phyloP scores from a whole-genome alignment of 371 early-diverging fungal genomes.

The Sanchytrium tribonematis region DNA sequence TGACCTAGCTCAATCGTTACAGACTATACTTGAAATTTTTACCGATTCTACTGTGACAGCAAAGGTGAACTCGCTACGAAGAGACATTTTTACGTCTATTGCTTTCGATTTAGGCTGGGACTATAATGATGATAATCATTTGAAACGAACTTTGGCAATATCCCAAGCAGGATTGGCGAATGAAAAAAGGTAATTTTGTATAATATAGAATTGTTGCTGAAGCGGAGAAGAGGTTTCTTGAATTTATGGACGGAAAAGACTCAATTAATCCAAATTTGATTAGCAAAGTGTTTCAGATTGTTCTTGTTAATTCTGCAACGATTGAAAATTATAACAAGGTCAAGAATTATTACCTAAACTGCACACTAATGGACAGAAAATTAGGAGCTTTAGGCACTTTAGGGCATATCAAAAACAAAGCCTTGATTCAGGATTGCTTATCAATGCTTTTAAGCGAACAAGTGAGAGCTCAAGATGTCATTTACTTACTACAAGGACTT shows the following conservation, averaged over 20 bases:
- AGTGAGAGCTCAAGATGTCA: constrained; percentile 54
- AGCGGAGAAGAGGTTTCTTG: constrained; percentile 26
- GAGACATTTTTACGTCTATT: constrained; percentile 19
- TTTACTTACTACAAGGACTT: constrained; percentile 25
- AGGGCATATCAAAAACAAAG: too few species aligned
- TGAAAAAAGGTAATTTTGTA: constrained; percentile 13
- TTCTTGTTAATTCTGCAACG: too few species aligned
- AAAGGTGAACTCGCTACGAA: constrained; percentile 16
- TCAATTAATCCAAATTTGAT: too few species aligned
- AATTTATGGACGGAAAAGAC: constrained; percentile 22
- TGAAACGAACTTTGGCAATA: constrained; percentile 24
- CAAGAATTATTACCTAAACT: too few species aligned
- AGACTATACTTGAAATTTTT: constrained; percentile 14
- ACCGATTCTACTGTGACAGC: constrained; percentile 17
- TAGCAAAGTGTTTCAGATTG: too few species aligned
- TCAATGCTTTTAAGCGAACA: too few species aligned
- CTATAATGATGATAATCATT: constrained; percentile 14
- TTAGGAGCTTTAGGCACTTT: too few species aligned
- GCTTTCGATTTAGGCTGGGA: constrained; percentile 28
- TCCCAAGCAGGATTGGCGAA: constrained; percentile 17
- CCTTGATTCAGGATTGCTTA: too few species aligned
- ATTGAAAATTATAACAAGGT: too few species aligned
- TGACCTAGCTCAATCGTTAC: constrained; percentile 16
- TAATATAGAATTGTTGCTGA: too few species aligned
- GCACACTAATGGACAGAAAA: too few species aligned